Evolutionary conservation across 306 rosid genomes (phyloP).

Genomic region (Heteromeles arbutifolia): DNA sequence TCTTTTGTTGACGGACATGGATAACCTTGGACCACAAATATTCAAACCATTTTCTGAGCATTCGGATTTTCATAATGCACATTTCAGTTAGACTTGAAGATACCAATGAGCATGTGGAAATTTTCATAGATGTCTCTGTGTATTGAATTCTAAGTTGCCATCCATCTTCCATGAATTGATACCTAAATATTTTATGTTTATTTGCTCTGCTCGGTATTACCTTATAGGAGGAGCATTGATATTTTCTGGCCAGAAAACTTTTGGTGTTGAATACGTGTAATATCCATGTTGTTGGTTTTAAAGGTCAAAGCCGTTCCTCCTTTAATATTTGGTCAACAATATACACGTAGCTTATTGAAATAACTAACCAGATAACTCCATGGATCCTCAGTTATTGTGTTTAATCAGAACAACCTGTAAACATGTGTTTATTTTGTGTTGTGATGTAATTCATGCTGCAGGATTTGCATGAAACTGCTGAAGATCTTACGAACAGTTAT

Average conservation of each 20-base stretch:
- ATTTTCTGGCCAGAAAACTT: background rate
- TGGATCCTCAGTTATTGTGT: background rate
- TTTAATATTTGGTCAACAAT: background rate
- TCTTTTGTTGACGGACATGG: background rate
- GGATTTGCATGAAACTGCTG: constrained; percentile 53
- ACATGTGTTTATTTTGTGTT: background rate
- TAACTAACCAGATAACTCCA: background rate
- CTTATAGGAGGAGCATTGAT: background rate
- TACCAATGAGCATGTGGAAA: background rate
- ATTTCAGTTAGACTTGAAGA: background rate
- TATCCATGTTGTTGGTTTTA: background rate
- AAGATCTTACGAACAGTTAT: constrained; percentile 36
- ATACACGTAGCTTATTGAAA: background rate
- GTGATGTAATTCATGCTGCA: constrained; percentile 24
- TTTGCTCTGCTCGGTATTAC: background rate
- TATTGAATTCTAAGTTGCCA: background rate
- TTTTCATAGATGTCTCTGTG: background rate
- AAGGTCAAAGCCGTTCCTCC: background rate
- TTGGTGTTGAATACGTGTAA: background rate
- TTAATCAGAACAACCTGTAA: background rate
- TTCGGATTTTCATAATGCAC: background rate
- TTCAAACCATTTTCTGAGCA: background rate
- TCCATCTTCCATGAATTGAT: background rate
- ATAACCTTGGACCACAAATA: background rate
- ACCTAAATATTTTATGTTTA: background rate